phyloP scores from a whole-genome alignment of 1,284 basidiomycete genomes.

The Trichosporon sp. region DNA sequence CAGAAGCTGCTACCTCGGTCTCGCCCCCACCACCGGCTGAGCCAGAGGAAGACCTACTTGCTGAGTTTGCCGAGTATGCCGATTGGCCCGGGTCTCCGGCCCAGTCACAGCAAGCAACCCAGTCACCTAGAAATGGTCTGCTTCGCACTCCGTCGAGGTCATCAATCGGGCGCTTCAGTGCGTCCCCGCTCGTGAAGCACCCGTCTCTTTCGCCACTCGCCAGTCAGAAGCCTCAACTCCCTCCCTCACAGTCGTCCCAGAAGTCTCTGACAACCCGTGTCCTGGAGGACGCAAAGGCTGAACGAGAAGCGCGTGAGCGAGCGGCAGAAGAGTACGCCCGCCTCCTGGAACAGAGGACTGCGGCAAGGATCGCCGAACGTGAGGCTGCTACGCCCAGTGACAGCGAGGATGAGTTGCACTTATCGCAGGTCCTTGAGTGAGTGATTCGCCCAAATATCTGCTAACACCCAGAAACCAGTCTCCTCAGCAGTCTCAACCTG shows the following conservation, averaged over 20 bases:
- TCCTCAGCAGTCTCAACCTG: background rate
- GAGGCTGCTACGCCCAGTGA: background rate
- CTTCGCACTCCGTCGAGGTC: background rate
- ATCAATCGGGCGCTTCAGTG: background rate
- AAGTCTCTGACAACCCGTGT: conserved; percentile 5
- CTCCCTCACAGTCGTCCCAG: background rate
- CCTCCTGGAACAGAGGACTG: background rate
- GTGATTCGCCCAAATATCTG: background rate
- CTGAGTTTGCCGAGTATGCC: conserved; percentile 9
- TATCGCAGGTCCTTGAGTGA: background rate
- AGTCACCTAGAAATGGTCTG: background rate
- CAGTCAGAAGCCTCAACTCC: background rate
- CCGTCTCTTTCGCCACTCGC: background rate
- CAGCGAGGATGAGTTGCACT: conserved; percentile 3
- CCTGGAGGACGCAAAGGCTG: background rate
- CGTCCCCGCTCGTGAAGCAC: background rate
- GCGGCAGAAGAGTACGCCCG: background rate
- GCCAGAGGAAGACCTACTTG: conserved; percentile 3
- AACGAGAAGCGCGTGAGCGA: background rate
- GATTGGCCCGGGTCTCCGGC: background rate
- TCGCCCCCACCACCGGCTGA: background rate
- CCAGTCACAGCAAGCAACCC: background rate
- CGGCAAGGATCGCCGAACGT: background rate
- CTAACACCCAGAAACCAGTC: background rate
- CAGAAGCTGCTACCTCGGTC: background rate